Evolutionary conservation across 345 rosid genomes (phyloP).

Genomic region (Populus simonii): DNA sequence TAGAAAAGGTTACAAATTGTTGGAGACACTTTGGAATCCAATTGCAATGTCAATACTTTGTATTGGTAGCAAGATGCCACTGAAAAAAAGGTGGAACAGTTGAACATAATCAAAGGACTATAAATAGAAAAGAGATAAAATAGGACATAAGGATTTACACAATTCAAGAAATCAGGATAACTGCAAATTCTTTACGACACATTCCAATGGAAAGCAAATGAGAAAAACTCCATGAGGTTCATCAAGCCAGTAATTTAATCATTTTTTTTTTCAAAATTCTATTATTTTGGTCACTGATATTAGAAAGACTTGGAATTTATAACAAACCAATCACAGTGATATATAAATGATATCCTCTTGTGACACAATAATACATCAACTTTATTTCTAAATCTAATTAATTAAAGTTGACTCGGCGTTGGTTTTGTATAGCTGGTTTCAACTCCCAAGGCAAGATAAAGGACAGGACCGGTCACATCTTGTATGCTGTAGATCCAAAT

Average conservation of each 20-base stretch:
- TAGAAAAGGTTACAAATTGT: constrained; percentile 9
- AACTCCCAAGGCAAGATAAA: too few relatives aligned
- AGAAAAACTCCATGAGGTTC: neutral
- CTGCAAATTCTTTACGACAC: neutral
- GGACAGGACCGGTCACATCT: too few relatives aligned
- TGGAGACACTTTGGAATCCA: constrained; percentile 17
- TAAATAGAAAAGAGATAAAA: neutral
- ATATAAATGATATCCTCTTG: neutral
- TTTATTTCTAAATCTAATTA: too few relatives aligned
- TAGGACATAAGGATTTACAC: too few relatives aligned
- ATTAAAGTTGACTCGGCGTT: too few relatives aligned
- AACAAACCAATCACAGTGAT: neutral
- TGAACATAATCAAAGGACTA: neutral
- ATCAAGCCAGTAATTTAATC: neutral
- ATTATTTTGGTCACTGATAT: neutral
- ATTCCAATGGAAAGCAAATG: neutral
- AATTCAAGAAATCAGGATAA: neutral
- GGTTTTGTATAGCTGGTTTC: too few relatives aligned
- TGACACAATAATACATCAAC: neutral
- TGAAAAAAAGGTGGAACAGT: neutral
- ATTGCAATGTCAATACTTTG: neutral
- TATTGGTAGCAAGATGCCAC: neutral
- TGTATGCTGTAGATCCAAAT: too few relatives aligned
- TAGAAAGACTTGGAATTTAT: neutral
- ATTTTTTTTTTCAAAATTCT: neutral